Evolutionary conservation across 495 filamentous ascomycete genomes (phyloP).

Genomic region (Massariosphaeria phaeospora): DNA sequence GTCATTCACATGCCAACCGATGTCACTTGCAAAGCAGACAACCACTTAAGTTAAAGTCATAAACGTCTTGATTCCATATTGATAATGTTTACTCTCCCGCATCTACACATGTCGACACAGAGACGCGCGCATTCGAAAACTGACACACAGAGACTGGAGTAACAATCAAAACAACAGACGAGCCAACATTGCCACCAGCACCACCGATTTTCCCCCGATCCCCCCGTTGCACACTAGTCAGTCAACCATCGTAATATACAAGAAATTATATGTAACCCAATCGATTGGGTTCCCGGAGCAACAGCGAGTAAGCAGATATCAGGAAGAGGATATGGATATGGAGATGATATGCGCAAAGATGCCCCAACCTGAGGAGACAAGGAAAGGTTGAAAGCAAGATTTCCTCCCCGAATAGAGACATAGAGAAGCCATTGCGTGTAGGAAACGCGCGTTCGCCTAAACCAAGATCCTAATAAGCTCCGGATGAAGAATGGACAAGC

Average conservation of each 20-base stretch:
- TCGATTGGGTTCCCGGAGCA: neutral
- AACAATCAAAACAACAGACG: too few species aligned
- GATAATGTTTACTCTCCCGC: too few species aligned
- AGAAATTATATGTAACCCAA: slow-evolving; percentile 29
- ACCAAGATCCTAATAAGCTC: neutral
- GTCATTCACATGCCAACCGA: too few species aligned
- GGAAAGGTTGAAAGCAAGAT: slow-evolving; percentile 1
- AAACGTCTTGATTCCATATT: slow-evolving; percentile 31
- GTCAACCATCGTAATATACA: slow-evolving; percentile 24
- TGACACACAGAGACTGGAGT: too few species aligned
- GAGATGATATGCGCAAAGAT: slow-evolving; percentile 19
- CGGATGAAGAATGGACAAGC: slow-evolving; percentile 5
- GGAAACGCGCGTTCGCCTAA: neutral
- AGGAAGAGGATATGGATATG: neutral
- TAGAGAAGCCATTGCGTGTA: neutral
- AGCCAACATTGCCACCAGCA: too few species aligned
- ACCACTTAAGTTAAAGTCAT: slow-evolving; percentile 14
- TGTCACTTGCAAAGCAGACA: too few species aligned
- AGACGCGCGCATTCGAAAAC: too few species aligned
- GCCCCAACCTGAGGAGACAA: neutral
- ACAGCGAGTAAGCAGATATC: neutral
- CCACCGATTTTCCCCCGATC: too few species aligned
- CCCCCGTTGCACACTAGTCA: too few species aligned
- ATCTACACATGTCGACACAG: too few species aligned
- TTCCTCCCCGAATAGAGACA: neutral